Evolutionary conservation across 768 basidiomycete species (phyloP), one percentile per base, ranked within the genome.

Genomic region (Naganishia vaughanmartiniae): DNA sequence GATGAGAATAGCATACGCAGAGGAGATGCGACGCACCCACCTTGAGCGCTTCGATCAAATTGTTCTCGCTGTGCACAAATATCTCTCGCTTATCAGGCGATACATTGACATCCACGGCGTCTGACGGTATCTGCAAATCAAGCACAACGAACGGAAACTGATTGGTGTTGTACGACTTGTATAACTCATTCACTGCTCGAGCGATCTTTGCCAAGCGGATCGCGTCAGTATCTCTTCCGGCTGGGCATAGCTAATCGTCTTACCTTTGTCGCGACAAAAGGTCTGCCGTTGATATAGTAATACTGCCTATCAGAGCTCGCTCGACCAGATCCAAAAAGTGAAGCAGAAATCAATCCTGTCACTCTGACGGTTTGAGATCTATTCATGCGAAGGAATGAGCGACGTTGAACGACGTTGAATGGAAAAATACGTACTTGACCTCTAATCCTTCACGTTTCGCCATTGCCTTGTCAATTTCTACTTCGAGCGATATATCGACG

Each of bases 41-140:
- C 83, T 91, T 93, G 48, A 98, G 84, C 0, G 88, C 87, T 2
- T 86, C 82, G 0, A 98, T 84, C 21, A 99, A 81, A 71, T 89
- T 89, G 14, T 84, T 84, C 79, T 99, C 95, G 78, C 89, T 89
- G 74, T 97, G 93, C 14, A 99, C 76, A 63, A 96, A 88, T 45
- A 98, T 90, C 0, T 92, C 94, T n/a, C 95, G 86, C 77, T 98
- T 99, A 83, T 98, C 96, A 0, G 96, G 95, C 72, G 89, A 91
- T 70, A 98, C 90, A 72, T 99, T 99, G 76, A 99, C 88, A 77
- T 99, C 96, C 75, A 81, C 75, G 54, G 76, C 73, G 48, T 77
- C 78, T 75, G 89, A 88, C 0, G 94, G 92, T 2, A 97, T 79
- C 17, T 87, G 83, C 74, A 97, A 89, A 79, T 97, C 88, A 0